Base-by-base conservation (phyloP, 768 basidiomycete species). In the Clathrus columnatus region DNA sequence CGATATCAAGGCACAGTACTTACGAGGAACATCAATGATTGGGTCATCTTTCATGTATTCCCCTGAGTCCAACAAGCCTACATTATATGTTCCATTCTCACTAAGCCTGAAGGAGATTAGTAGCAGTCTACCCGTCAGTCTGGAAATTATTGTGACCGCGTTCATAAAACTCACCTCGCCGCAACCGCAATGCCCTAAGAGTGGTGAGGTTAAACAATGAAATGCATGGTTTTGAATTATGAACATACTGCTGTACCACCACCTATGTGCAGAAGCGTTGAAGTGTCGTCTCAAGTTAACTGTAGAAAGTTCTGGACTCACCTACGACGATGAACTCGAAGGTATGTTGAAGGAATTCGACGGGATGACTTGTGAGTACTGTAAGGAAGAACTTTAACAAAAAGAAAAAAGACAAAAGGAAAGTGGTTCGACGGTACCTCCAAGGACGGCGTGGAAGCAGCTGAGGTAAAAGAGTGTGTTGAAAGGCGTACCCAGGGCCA, bases 61-160 rank as follows among this genome's bases (percentile, higher is more conserved):
- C 5, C 63, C 63, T 21, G 63, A 63, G 32, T 64, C 63, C 26
- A 64, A 58, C 26, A 64, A 53, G n/a, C 63, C 63, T 7, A 64
- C 63, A 7, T 52, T 63, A n/a, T 51, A 42, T 24, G 4, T 5
- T n/a, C 24, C 56, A 44, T 18, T 26, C 51, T 42, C 51, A 43
- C 48, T 50, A 5, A 56, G 44, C 50, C 46, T 45, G 18, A 7
- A 26, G 51, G 26, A 32, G 21, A 21, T 44, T 18, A 56, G 52
- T 16, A n/a, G 6, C 18, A 47, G 42, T 45, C 20, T 27, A 50
- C 53, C 26, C 27, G 20, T 21, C 42, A 10, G 23, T 6, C 50
- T 26, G 21, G 30, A 6, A 41, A 10, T 41, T 24, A 8, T 55
- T n/a, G 57, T 27, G 7, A 59, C 21, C n/a, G 27, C 43, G 21